Percentiles rank a stretch among this genome's conserved stretches.
Evolutionary conservation across 257 asterid species (phyloP).

Genomic region (Solanum chmielewskii): DNA sequence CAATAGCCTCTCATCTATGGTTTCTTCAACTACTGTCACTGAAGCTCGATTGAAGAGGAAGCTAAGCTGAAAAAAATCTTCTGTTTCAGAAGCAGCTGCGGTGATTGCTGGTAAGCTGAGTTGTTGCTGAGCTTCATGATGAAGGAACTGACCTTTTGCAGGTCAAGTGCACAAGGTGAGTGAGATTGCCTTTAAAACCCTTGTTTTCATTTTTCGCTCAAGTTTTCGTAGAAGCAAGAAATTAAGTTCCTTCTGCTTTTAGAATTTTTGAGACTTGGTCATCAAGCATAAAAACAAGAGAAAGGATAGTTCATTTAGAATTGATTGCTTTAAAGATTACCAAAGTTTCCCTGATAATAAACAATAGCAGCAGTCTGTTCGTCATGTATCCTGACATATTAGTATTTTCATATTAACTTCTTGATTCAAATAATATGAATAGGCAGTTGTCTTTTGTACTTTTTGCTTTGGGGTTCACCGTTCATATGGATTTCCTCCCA

Average conservation of each 20-base stretch:
- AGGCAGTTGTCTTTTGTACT: not conserved
- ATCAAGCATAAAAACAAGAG: not conserved
- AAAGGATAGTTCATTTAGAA: not conserved
- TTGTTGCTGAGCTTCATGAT: not conserved
- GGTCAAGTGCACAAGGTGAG: not conserved
- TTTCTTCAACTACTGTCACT: not conserved
- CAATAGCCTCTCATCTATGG: not conserved
- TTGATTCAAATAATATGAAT: not conserved
- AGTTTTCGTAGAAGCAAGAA: not conserved
- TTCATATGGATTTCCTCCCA: not conserved
- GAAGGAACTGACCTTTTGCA: not conserved
- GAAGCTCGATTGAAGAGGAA: not conserved
- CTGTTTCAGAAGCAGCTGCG: slow-evolving; percentile 1
- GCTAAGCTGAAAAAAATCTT: not conserved
- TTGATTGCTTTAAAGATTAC: not conserved
- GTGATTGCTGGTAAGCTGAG: not conserved
- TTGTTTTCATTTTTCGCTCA: not conserved
- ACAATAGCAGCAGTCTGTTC: not conserved
- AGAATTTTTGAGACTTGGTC: not conserved
- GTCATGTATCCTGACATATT: not conserved
- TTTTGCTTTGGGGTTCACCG: not conserved
- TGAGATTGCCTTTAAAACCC: not conserved
- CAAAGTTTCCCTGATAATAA: not conserved
- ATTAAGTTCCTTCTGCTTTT: not conserved
- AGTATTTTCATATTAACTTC: not conserved